Base-by-base conservation (phyloP, 169 alveolate genomes). In the Plasmodium inui region DNA sequence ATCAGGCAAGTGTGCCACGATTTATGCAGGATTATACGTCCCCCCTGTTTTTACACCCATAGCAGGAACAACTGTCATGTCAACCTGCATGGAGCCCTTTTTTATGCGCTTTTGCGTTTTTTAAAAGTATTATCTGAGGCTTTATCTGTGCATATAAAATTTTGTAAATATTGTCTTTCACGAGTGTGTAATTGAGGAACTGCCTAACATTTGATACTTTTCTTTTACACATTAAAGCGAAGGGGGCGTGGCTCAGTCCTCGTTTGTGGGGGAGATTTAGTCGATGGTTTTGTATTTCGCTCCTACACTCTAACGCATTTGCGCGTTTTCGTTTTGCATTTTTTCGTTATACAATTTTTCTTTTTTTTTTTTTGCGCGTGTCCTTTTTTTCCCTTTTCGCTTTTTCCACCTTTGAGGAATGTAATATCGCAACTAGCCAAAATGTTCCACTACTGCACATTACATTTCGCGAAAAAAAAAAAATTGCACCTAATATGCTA, bases 301-400 rank as follows among this genome's bases (percentile, higher is more conserved):
- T 53, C 61, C 61, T 50, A 17, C 61, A 50, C 19, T 50, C 61
- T 12, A 3, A 50, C 61, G 61, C 19, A 32, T 71, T 71, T 71
- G 80, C 41, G 37, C 50, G n/a, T 71, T 71, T 28, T 71, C 50
- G 50, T 71, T 71, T n/a, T 19, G 19, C 22, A 30, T 7, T n/a
- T 71, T 71, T 71, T 71, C 41, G 34, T 30, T 70, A 28, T 70
- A 46, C 57, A 46, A 46, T 41, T 34, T 12, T 81, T 81, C 39
- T 81, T 81, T 81, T 50, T 80, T 81, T 81, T 81, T 50, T 80
- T 44, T 72, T 72, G n/a, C 46, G 19, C 37, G 30, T 72, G 82
- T 72, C 14, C 46, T 0, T 22, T 28, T 73, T 73, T 28, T 6
- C 26, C 53, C n/a, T 72, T 0, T 72, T 0, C 19, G 6, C 19